A percentile compares a stretch with the other conserved stretches of the same genome.
These are phyloP conservation scores for Odontarrhena argentea DNA, from an alignment of 345 rosid species.

Conservation along the genomic window DNA sequence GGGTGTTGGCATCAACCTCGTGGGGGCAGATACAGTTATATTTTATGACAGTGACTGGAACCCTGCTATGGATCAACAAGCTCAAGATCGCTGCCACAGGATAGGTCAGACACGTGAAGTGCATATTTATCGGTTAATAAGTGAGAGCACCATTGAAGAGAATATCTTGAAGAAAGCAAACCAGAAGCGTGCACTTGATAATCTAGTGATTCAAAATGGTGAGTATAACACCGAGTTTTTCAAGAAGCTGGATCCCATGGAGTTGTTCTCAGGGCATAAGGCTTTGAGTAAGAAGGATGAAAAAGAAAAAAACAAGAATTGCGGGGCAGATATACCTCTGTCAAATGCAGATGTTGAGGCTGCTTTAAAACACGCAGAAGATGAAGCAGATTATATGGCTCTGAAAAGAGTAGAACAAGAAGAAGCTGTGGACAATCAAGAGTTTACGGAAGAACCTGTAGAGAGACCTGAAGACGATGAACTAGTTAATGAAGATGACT, in stretches of 20 bases:
- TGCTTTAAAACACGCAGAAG: slow-evolving; percentile 94
- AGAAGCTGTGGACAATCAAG: slow-evolving; percentile 99
- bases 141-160: slow-evolving; percentile 98
- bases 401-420: slow-evolving; percentile 95
- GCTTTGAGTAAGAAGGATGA: slow-evolving; percentile 59
- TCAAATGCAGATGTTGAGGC: slow-evolving; percentile 98
- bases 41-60: slow-evolving; percentile 99
- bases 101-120: slow-evolving; percentile 99
- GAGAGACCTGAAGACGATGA: slow-evolving; percentile 95
- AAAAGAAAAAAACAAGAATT: slow-evolving; percentile 51
- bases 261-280: slow-evolving; percentile 85
- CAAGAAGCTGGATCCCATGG: slow-evolving; percentile 99
- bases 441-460: slow-evolving; percentile 92
- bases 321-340: slow-evolving; percentile 57
- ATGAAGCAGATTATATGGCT: slow-evolving; percentile 99
- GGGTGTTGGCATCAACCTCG: slow-evolving; percentile 98
- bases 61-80: slow-evolving; percentile 99
- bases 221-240: slow-evolving; percentile 96
- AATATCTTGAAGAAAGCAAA: slow-evolving; percentile 97
- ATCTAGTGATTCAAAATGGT: slow-evolving; percentile 97
- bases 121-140: slow-evolving; percentile 91
- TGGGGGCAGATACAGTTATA: slow-evolving; percentile 99
- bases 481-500: slow-evolving; percentile 75
- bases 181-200: slow-evolving; percentile 98
- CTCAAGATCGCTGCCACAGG: slow-evolving; percentile 99